Conservation (phyloP, 441 rosid genomes). For the California macrophylla region DNA sequence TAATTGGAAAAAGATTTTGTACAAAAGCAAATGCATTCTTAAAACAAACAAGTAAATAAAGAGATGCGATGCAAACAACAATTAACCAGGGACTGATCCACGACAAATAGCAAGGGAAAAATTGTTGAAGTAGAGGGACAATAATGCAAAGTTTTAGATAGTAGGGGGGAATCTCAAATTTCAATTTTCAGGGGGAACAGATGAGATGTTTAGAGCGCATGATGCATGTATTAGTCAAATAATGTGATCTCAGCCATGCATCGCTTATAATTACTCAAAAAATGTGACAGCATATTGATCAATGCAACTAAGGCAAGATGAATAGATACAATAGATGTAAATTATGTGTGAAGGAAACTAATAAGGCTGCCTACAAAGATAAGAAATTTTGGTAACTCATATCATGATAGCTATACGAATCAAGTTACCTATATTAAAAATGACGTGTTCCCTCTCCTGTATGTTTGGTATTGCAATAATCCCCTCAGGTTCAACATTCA, state of each 20-base stretch:
- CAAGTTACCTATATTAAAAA: conserved; percentile 65
- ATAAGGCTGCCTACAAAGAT: not conserved
- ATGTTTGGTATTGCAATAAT: conserved; percentile 57
- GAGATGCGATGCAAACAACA: not conserved
- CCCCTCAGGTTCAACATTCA: conserved; percentile 76
- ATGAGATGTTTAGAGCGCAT: too few relatives aligned
- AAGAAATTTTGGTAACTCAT: not conserved
- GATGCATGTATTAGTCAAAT: not conserved
- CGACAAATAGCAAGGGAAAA: not conserved
- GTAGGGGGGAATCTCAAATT: too few relatives aligned
- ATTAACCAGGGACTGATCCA: not conserved
- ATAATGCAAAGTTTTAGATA: not conserved
- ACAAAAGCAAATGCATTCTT: not conserved
- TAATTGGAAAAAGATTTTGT: not conserved
- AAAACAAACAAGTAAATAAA: not conserved
- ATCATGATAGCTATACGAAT: not conserved
- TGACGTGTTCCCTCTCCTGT: conserved; percentile 43
- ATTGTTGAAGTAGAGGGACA: not conserved
- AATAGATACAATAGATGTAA: not conserved
- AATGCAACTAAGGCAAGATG: not conserved
- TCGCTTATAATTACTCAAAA: not conserved
- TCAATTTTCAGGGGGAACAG: too few relatives aligned
- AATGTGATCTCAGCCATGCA: too few relatives aligned
- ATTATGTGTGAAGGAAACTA: not conserved
- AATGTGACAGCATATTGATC: not conserved